Evolutionary conservation across 2,329 filamentous ascomycete species (phyloP).

Genomic region (Colletotrichum noveboracense): DNA sequence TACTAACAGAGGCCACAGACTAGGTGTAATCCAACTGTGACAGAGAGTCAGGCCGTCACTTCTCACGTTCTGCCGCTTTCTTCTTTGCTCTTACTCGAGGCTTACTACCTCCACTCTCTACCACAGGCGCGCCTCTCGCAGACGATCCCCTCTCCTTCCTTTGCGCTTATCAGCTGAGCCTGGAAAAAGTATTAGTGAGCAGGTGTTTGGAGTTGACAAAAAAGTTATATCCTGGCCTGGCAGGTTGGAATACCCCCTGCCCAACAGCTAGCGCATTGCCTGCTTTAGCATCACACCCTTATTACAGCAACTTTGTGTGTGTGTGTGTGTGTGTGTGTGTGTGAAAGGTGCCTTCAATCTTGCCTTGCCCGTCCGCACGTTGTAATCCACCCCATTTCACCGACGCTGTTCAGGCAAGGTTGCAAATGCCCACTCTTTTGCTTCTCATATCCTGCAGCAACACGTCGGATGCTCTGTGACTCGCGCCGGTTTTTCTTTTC

Average conservation of each 20-base stretch:
- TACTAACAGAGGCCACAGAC: neutral
- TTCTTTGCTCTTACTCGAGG: neutral
- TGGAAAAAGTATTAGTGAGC: neutral
- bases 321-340: neutral
- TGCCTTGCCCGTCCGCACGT: neutral
- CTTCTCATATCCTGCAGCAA: neutral
- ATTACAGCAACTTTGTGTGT: neutral
- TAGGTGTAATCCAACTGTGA: neutral
- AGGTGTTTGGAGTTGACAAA: neutral
- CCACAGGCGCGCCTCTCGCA: neutral
- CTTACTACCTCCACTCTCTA: neutral
- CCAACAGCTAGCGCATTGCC: neutral
- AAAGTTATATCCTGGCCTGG: neutral
- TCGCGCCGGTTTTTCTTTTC: neutral
- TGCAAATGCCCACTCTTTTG: neutral
- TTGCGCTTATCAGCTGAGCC: constrained; percentile 1
- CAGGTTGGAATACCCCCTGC: neutral
- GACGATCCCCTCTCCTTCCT: neutral
- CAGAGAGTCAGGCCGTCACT: neutral
- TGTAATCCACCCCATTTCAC: neutral
- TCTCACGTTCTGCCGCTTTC: neutral
- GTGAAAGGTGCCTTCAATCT: neutral
- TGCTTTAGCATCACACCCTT: neutral
- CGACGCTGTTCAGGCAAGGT: neutral
- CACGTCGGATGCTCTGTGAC: neutral